Conservation (phyloP, 192 early-diverging fungal genomes). For the Coemansia sp. region DNA sequence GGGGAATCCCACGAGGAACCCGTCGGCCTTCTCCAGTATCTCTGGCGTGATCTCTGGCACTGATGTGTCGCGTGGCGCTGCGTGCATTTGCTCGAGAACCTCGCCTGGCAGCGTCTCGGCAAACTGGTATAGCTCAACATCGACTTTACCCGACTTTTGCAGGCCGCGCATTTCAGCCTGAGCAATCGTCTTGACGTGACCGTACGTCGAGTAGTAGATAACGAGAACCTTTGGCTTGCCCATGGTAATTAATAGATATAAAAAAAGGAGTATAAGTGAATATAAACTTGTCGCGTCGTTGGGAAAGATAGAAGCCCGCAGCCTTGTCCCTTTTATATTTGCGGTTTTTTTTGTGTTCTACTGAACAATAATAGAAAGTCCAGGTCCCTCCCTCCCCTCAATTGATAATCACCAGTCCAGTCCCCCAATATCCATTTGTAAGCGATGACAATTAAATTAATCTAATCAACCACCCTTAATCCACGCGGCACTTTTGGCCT, state of each 20-base stretch:
- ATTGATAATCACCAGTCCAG: not conserved
- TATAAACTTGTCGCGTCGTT: not conserved
- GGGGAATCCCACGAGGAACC: slow-evolving; percentile 68
- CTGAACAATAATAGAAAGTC: not conserved
- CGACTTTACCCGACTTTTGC: slow-evolving; percentile 45
- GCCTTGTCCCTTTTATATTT: not conserved
- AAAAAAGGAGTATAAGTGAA: not conserved
- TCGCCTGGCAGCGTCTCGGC: slow-evolving; percentile 65
- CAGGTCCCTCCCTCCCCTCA: not conserved
- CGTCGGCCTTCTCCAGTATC: slow-evolving; percentile 62
- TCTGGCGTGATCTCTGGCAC: slow-evolving; percentile 59
- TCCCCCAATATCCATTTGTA: not conserved
- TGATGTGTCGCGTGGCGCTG: slow-evolving; percentile 48
- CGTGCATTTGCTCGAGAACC: slow-evolving; percentile 66
- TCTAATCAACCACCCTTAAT: not conserved
- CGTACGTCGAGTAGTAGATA: slow-evolving; percentile 67
- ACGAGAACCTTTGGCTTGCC: slow-evolving; percentile 58
- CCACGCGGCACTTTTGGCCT: too few species aligned
- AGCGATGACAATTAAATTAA: not conserved
- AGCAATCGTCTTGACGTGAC: slow-evolving; percentile 72
- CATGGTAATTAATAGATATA: not conserved
- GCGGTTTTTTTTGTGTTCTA: not conserved
- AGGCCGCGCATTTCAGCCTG: slow-evolving; percentile 62
- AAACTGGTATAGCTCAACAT: slow-evolving; percentile 60
- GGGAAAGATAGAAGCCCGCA: not conserved